Base-by-base conservation (phyloP, 2,329 filamentous ascomycete genomes). In the Mycocentrospora acerina region DNA sequence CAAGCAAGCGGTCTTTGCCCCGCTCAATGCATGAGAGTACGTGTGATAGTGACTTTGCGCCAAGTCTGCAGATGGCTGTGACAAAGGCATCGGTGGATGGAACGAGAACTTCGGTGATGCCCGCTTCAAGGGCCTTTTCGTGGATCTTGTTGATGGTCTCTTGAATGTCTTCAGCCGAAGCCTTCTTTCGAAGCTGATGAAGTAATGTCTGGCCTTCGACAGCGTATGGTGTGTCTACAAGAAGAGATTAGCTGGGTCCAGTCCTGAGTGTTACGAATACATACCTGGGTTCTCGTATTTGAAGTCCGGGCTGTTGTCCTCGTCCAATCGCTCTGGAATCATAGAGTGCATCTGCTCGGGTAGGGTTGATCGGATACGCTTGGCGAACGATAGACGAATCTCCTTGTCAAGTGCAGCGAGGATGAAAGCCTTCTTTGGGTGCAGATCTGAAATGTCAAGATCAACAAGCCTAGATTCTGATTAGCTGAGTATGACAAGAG, bases 21-120 rank as follows among this genome's bases (percentile, higher is more conserved):
- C 93, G 86, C 68, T 98, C 93, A 51, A 98, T 95, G 66, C 88
- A 95, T 7, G 90, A 94, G 12, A 98, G 80, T 4, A 96, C 89
- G 67, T 98, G 93, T 10, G 90, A 96, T 22, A 98, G 80, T 0
- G 91, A 96, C 70, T 98, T 98, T 49, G 88, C 90, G 29, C 93
- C 93, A 32, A 96, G 84, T 70, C 83, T 93, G 72, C 91, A 93
- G 52, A 98, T 90, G 14, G 88, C 84, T 1, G 91, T 98, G 60
- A 95, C 84, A 60, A 95, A 95, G 27, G 90, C 90, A 63, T 97
- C 93, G 4, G 90, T 95, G 48, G 88, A 93, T n/a, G 85, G 78
- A 12, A 95, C 80, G 27, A 93, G 75, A 4, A 90, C 85, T 46
- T 96, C 90, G 0, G 70, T 57, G 22, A 90, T 73, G 4, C 83